Evolutionary conservation across 257 asterid genomes (phyloP), one percentile per base, ranked within the genome.

Genomic region (Lycium ferocissimum): DNA sequence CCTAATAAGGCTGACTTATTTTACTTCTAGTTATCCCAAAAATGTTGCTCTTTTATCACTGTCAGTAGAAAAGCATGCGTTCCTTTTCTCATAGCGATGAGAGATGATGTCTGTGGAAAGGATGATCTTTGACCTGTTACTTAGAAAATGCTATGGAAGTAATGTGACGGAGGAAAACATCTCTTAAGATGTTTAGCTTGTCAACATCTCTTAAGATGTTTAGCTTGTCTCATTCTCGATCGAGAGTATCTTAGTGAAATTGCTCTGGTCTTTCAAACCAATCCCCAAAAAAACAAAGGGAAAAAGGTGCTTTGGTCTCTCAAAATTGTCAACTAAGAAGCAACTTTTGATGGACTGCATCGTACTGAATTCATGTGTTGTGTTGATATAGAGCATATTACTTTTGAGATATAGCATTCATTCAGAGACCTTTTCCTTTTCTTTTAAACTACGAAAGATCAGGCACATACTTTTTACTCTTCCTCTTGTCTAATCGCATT

Each of bases 321-420:
- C 53, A 73, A 75, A 73, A 75, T 75, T 75, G 43, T 75, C 58
- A 75, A 75, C 61, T 75, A 11, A 75, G 81, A n/a, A 75, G 20
- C 61, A 75, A 75, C 40, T 20, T 75, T 20, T 75, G 61, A 26
- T 75, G 18, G 43, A 20, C 81, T 75, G 75, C 49, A 47, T 75
- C 81, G 61, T 75, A 7, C 40, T 47, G 81, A 12, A 75, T 75
- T 75, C 47, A 12, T n/a, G 80, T 47, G 38, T 13, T 73, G 38
- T 45, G 59, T 73, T 20, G 20, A 47, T 75, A 20, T 20, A 26
- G 11, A 75, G 43, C 43, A 22, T 22, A 75, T n/a, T 75, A 47
- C 40, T 6, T 49, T 75, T 49, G 81, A 49, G 59, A 49, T 14
- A 75, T 75, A 49, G 81, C 47, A 66, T 7, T 75, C 81, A 22